Evolutionary conservation across 768 basidiomycete species (phyloP), one percentile per base, ranked within the genome.

Genomic region (Suillus tomentosus): DNA sequence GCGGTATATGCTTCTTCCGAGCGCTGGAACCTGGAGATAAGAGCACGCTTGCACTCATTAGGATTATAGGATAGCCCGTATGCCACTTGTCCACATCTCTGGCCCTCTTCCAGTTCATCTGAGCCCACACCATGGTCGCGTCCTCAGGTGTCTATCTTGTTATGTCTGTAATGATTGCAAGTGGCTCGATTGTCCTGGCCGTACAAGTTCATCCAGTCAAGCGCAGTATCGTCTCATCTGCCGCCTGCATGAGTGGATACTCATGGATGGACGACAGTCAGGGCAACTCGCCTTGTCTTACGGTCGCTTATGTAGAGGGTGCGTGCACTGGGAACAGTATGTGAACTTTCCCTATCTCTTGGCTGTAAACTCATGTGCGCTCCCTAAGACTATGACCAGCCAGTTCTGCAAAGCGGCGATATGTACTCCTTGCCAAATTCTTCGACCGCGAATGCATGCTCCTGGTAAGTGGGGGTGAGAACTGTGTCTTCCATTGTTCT

Each of bases 201-300:
- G 58, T 63, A 64, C 43, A 58, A 13, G 17, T 36, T 15, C 69
- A 55, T 37, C 68, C 71, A 36, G 55, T 65, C 15, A 17, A 63
- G 7, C 68, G 71, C 4, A 5, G 4, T 14, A 47, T 66, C 9
- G 7, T 34, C 17, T 65, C 74, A 1, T 36, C 36, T 60, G 74
- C 67, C 24, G 62, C 56, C 0, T 76, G 75, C 56, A 56, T 51
- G 22, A 0, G 53, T 3, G 61, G 51, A 3, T 72, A 70, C 65
- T 37, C 42, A 6, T 75, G 74, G 74, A 75, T 75, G 74, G 43
- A 73, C 43, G 66, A 66, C 19, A 48, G 37, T 1, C 67, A 73
- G 24, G 42, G 47, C 36, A 0, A 48, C 10, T 60, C 27, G 24
- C 67, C 75, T 3, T 76, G 75, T 63, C 54, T 69, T 42, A 53